Conservation (phyloP, 192 early-diverging fungal species). For the Coemansia sp. region DNA sequence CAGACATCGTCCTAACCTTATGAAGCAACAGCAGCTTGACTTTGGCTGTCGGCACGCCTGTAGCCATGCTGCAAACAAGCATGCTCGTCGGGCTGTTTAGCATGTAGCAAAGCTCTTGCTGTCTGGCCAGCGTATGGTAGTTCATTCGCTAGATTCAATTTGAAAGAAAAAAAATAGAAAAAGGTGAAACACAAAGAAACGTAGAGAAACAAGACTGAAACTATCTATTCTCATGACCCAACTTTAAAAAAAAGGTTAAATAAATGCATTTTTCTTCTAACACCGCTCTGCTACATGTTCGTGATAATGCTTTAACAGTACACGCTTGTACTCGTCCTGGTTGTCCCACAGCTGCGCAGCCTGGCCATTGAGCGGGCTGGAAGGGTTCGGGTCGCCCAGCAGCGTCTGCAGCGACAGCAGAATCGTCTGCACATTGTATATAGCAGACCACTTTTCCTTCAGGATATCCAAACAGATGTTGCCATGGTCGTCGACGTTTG, state of each 20-base stretch:
- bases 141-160: background rate
- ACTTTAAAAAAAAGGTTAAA: background rate
- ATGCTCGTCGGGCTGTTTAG: constrained; percentile 11
- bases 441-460: constrained; percentile 90
- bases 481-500: constrained; percentile 89
- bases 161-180: background rate
- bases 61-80: constrained; percentile 8
- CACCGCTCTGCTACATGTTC: constrained; percentile 24
- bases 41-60: background rate
- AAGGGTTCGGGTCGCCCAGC: constrained; percentile 89
- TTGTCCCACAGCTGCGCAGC: constrained; percentile 85
- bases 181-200: background rate
- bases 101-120: background rate
- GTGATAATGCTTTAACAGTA: constrained; percentile 52
- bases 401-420: constrained; percentile 89
- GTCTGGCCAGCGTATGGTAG: constrained; percentile 3
- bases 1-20: background rate
- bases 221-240: too few relatives aligned
- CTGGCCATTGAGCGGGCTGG: constrained; percentile 90
- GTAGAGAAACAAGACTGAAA: background rate
- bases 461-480: constrained; percentile 95
- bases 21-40: background rate
- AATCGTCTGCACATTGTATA: constrained; percentile 97
- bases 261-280: background rate
- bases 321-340: constrained; percentile 51